Evolutionary conservation across 2,329 filamentous ascomycete genomes (phyloP).

Genomic region (Exophiala calicioides): DNA sequence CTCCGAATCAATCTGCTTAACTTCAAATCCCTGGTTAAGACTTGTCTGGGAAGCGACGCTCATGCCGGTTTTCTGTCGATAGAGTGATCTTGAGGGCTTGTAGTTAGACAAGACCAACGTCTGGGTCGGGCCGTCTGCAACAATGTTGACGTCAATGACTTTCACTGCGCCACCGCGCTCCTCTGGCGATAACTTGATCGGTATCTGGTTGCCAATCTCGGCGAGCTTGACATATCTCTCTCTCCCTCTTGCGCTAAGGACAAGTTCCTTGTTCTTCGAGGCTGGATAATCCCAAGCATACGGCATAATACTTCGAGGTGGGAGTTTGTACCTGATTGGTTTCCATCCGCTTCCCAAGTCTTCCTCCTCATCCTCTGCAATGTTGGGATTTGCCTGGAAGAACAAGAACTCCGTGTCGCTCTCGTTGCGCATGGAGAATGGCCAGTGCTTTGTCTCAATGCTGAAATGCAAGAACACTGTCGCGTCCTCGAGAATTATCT

Average conservation of each 20-base stretch:
- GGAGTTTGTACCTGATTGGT: constrained; percentile 86
- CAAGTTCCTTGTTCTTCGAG: constrained; percentile 91
- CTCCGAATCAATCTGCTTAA: constrained; percentile 85
- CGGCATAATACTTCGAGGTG: constrained; percentile 95
- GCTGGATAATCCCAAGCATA: constrained; percentile 99
- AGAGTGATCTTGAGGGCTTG: constrained; percentile 88
- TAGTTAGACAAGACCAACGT: constrained; percentile 93
- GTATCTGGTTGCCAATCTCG: constrained; percentile 93
- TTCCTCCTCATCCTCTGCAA: constrained; percentile 81
- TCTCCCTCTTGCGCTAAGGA: constrained; percentile 75
- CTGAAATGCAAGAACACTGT: constrained; percentile 92
- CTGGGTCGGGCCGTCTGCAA: constrained; percentile 92
- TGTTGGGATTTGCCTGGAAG: constrained; percentile 88
- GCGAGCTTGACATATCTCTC: constrained; percentile 92
- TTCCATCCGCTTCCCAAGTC: constrained; percentile 82
- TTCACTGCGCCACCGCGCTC: constrained; percentile 67
- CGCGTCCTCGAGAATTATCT: constrained; percentile 87
- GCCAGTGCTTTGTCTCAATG: constrained; percentile 92
- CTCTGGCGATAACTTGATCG: constrained; percentile 79
- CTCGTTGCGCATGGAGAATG: constrained; percentile 97
- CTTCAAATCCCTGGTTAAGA: constrained; percentile 75
- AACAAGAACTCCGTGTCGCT: constrained; percentile 97
- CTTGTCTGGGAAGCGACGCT: constrained; percentile 58
- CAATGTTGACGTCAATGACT: constrained; percentile 95
- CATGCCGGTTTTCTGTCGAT: constrained; percentile 63